A percentile compares a stretch with the other conserved stretches of the same genome.
Evolutionary conservation across 2,329 filamentous ascomycete species (phyloP).

Genomic region (Fusarium penzigii): DNA sequence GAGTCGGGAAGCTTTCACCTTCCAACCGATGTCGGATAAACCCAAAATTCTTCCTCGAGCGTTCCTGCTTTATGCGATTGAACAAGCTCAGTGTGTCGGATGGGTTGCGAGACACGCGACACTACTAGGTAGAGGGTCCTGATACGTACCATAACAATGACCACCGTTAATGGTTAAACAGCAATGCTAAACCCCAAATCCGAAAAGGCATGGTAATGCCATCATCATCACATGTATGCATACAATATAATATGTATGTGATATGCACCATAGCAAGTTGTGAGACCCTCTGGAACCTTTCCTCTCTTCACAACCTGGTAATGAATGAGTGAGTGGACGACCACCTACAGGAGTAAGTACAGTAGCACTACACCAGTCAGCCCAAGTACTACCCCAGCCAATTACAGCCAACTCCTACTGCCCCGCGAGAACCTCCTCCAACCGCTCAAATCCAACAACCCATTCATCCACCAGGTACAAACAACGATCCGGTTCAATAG

Average conservation of each 20-base stretch:
- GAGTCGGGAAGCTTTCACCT: too few species aligned
- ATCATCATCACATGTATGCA: too few species aligned
- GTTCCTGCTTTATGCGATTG: not conserved
- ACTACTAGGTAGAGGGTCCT: too few species aligned
- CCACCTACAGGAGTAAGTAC: too few species aligned
- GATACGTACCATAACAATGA: too few species aligned
- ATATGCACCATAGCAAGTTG: not conserved
- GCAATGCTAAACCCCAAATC: too few species aligned
- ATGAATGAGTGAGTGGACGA: too few species aligned
- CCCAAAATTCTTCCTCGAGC: not conserved
- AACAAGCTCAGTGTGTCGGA: too few species aligned
- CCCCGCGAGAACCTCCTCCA: slow-evolving; percentile 8
- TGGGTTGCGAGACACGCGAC: too few species aligned
- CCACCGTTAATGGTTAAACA: too few species aligned
- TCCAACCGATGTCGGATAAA: not conserved
- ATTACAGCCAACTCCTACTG: slow-evolving; percentile 8
- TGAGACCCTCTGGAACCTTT: not conserved
- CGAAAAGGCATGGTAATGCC: too few species aligned
- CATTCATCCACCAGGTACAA: not conserved
- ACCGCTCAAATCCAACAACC: not conserved
- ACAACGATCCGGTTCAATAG: not conserved
- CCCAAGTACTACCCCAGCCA: not conserved
- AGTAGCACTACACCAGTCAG: not conserved
- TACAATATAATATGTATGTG: too few species aligned
- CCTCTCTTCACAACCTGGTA: not conserved